These are phyloP conservation scores for Russula foetens DNA, from an alignment of 768 basidiomycete species.

Conservation along the genomic window DNA sequence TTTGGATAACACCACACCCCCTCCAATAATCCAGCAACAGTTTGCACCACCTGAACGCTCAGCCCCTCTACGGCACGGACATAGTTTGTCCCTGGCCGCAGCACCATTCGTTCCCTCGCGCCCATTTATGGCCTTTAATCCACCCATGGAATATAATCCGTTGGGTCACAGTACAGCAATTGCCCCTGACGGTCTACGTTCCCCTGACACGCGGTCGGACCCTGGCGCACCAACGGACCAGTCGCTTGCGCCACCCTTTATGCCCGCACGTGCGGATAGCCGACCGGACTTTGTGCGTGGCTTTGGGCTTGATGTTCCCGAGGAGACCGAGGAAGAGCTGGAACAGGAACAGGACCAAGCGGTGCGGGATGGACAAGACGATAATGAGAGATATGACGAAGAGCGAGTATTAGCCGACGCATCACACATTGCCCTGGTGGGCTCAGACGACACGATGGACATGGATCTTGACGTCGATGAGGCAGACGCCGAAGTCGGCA, in stretches of 20 bases:
- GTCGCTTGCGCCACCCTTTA: conserved; percentile 35
- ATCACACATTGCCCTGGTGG: conserved; percentile 8
- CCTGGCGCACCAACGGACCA: conserved; percentile 45
- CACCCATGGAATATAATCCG: conserved; percentile 46
- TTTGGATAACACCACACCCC: conserved; percentile 37
- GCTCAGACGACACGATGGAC: conserved; percentile 17
- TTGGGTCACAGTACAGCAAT: conserved; percentile 53
- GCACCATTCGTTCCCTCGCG: conserved; percentile 38
- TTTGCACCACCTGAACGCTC: conserved; percentile 24
- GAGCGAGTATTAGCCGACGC: conserved; percentile 5
- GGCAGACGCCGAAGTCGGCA: conserved; percentile 33
- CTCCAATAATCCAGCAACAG: conserved; percentile 32
- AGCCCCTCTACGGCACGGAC: conserved; percentile 55
- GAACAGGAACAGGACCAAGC: conserved; percentile 21
- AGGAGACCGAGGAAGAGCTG: conserved; percentile 60
- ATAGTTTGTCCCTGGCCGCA: conserved; percentile 66
- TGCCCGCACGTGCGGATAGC: conserved; percentile 38
- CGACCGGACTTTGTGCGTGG: conserved; percentile 70
- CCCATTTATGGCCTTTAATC: conserved; percentile 27
- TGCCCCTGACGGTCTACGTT: conserved; percentile 35
- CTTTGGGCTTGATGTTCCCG: conserved; percentile 73
- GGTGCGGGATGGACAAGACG: conserved; percentile 7
- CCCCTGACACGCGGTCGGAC: conserved; percentile 40
- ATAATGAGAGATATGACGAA: conserved; percentile 23
- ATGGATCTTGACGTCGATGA: conserved; percentile 25